A percentile compares a stretch with the other conserved stretches of the same genome.
phyloP scores from a whole-genome alignment of 116 monocot species.

The Iris pallida region DNA sequence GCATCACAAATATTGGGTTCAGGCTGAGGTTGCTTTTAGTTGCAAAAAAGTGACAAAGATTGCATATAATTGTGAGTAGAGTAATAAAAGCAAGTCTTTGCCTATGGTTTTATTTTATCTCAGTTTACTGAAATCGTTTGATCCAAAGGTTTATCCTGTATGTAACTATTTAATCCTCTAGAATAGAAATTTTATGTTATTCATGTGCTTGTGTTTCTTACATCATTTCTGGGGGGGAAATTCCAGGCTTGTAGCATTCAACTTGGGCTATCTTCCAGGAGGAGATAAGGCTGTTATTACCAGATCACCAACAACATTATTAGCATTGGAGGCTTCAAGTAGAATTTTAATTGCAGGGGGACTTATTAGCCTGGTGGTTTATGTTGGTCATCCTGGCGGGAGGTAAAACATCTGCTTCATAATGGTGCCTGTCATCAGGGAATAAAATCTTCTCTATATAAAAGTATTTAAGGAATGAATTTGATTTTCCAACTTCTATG shows the following conservation, averaged over 20 bases:
- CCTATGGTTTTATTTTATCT: too few species aligned
- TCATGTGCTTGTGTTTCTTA: too few species aligned
- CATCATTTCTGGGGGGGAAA: too few species aligned
- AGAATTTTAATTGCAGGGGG: conserved; percentile 50
- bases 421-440: background rate
- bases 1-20: too few species aligned
- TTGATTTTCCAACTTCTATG: background rate
- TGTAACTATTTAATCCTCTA: too few species aligned
- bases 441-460: background rate
- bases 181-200: too few species aligned
- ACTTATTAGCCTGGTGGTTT: conserved; percentile 72
- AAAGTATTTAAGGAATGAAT: background rate
- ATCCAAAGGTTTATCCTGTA: too few species aligned
- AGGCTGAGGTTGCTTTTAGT: too few species aligned
- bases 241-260: conserved; percentile 73
- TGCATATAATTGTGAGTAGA: too few species aligned
- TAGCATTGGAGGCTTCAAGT: conserved; percentile 65
- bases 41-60: too few species aligned
- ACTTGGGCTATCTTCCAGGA: conserved; percentile 85
- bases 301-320: conserved; percentile 41
- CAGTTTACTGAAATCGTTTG: too few species aligned
- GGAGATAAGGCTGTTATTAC: conserved; percentile 71
- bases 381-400: conserved; percentile 82
- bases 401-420: conserved; percentile 20
- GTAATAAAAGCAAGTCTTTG: too few species aligned